A percentile compares a stretch with the other conserved stretches of the same genome.
Evolutionary conservation across 2,329 filamentous ascomycete genomes (phyloP).

Genomic region (Rutstroemia sp.): DNA sequence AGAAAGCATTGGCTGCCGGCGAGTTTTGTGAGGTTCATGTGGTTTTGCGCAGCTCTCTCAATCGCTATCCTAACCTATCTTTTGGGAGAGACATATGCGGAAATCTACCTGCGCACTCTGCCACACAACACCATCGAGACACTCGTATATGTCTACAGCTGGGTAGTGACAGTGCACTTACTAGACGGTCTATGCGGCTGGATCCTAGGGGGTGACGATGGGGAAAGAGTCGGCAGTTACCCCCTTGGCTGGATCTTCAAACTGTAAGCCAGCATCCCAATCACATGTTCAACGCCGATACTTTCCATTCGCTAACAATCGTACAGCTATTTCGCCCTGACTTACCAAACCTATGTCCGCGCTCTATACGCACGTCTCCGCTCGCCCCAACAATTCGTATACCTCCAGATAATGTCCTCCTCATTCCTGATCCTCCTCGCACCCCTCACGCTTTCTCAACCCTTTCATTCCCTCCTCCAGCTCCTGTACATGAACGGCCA

Average conservation of each 20-base stretch:
- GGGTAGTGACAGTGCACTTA: conserved; percentile 59
- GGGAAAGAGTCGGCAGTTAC: conserved; percentile 60
- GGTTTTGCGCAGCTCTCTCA: conserved; percentile 58
- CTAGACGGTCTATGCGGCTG: conserved; percentile 58
- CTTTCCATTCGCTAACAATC: not conserved
- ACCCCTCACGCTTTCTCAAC: conserved; percentile 54
- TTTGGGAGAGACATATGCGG: conserved; percentile 61
- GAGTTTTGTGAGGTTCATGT: conserved; percentile 61
- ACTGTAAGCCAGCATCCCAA: conserved; percentile 41
- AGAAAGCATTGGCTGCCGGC: conserved; percentile 49
- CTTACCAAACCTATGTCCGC: conserved; percentile 65
- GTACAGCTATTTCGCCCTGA: conserved; percentile 52
- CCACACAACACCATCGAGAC: conserved; percentile 61
- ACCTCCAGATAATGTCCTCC: conserved; percentile 57
- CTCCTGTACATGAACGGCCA: conserved; percentile 49
- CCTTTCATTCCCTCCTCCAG: conserved; percentile 48
- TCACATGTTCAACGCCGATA: not conserved
- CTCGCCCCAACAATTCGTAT: conserved; percentile 56
- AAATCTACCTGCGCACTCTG: conserved; percentile 59
- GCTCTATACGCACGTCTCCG: conserved; percentile 61
- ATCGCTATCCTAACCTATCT: conserved; percentile 59
- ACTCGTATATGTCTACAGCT: conserved; percentile 62
- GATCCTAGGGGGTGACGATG: conserved; percentile 58
- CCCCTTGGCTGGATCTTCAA: conserved; percentile 67
- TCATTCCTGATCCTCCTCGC: conserved; percentile 55